A percentile compares a stretch with the other conserved stretches of the same genome.
phyloP scores from a whole-genome alignment of 2,329 filamentous ascomycete species.

The Endocalyx cinctus region DNA sequence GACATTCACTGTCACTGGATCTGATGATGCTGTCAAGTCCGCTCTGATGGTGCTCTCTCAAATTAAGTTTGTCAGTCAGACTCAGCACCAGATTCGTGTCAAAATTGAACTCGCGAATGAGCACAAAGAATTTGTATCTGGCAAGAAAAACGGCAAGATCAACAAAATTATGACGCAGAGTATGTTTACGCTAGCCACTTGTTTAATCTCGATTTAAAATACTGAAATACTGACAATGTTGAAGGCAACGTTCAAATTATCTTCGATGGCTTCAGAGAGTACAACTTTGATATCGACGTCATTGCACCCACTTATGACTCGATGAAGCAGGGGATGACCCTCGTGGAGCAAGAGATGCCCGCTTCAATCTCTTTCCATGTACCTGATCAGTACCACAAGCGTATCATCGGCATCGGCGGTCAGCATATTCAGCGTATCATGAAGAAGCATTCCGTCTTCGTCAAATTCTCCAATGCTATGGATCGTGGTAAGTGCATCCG shows the following conservation, averaged over 20 bases:
- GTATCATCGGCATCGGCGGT: slow-evolving; percentile 96
- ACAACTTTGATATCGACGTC: slow-evolving; percentile 99
- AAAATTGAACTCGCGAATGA: slow-evolving; percentile 99
- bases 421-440: slow-evolving; percentile 99
- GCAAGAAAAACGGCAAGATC: slow-evolving; percentile 99
- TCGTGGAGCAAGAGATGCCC: slow-evolving; percentile 98
- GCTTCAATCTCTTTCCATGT: slow-evolving; percentile 99
- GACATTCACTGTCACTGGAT: slow-evolving; percentile 90
- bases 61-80: slow-evolving; percentile 80
- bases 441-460: slow-evolving; percentile 99
- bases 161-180: slow-evolving; percentile 99
- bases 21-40: slow-evolving; percentile 91
- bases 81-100: slow-evolving; percentile 88
- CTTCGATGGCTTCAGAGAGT: slow-evolving; percentile 98
- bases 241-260: slow-evolving; percentile 93
- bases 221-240: slow-evolving; percentile 15
- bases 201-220: slow-evolving; percentile 8
- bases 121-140: slow-evolving; percentile 98
- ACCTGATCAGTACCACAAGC: slow-evolving; percentile 98
- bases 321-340: slow-evolving; percentile 83
- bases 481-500: slow-evolving; percentile 61
- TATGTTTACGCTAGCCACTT: slow-evolving; percentile 28
- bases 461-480: slow-evolving; percentile 99
- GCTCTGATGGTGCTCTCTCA: slow-evolving; percentile 93
- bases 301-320: slow-evolving; percentile 89